Conservation (phyloP, 176 grass and related monocot species). For the Thinopyrum elongatum region DNA sequence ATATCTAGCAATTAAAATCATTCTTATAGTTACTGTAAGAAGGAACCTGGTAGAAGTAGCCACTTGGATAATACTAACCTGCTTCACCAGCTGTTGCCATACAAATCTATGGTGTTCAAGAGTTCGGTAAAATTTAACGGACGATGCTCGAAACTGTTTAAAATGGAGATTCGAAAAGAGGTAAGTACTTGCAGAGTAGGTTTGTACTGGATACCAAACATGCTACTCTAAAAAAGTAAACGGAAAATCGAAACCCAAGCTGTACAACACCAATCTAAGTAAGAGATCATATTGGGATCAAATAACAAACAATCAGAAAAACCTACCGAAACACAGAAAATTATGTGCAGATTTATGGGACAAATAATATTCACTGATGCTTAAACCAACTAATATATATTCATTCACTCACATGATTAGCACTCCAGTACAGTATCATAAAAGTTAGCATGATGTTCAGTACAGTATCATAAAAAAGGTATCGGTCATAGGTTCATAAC, state of each 20-base stretch:
- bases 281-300: too few relatives aligned
- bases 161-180: neutral
- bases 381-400: too few relatives aligned
- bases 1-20: too few relatives aligned
- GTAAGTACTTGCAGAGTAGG: neutral
- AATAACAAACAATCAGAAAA: too few relatives aligned
- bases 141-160: constrained; percentile 74
- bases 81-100: constrained; percentile 68
- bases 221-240: too few relatives aligned
- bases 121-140: constrained; percentile 85
- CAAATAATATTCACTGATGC: too few relatives aligned
- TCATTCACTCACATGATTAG: neutral
- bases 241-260: too few relatives aligned
- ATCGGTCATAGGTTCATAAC: neutral
- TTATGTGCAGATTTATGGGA: too few relatives aligned
- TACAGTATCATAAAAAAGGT: neutral
- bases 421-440: neutral
- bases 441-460: neutral
- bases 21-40: neutral
- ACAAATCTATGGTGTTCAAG: constrained; percentile 78
- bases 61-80: constrained; percentile 50
- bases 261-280: too few relatives aligned
- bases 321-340: too few relatives aligned
- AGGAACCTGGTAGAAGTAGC: neutral
- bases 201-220: too few relatives aligned